Evolutionary conservation across 2,329 filamentous ascomycete genomes (phyloP), one percentile per base, ranked within the genome.

Genomic region (Sporothrix curviconia): DNA sequence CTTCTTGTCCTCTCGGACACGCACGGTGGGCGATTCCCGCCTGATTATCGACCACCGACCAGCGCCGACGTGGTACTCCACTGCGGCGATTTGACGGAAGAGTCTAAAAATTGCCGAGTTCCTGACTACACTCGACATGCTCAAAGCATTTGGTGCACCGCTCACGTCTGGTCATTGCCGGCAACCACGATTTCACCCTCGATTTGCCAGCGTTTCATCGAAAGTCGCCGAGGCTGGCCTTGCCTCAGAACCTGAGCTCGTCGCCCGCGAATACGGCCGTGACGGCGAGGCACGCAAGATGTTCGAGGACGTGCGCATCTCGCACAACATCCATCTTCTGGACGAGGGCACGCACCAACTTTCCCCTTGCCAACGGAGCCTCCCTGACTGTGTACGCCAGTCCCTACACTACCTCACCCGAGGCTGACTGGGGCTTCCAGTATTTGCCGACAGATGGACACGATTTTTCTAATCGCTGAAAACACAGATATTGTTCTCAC

Each of bases 81-180:
- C 68, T 81, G 78, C 60, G 79, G 80, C 43, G 77, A 82, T 56
- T 67, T 82, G 3, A 81, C 77, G 0, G 66, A 71, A 1, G 66
- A 67, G 7, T 76, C 74, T 3, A n/a, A 70, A 68, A 8, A 52
- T 77, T 0, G 49, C 63, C 1, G 78, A 81, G 59, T 75, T 74
- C 42, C 64, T 62, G 11, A 63, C 63, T 0, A 71, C 77, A 0
- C 68, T 82, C 9, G 58, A 68, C n/a, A 65, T 76, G 37, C 67
- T 83, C 4, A 64, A 70, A 4, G 53, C 58, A 1, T 64, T 80
- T n/a, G 61, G 71, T 6, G 77, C 79, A 1, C 74, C 76, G 0
- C 68, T 82, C 7, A 82, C 81, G 61, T n/a, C 69, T 83, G 3
- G 72, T 76, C 43, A 81, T 83, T 59, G 72, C 79, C 2, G 79